Base-by-base conservation (phyloP, 2,329 filamentous ascomycete genomes). In the Tolypocladium paradoxum region DNA sequence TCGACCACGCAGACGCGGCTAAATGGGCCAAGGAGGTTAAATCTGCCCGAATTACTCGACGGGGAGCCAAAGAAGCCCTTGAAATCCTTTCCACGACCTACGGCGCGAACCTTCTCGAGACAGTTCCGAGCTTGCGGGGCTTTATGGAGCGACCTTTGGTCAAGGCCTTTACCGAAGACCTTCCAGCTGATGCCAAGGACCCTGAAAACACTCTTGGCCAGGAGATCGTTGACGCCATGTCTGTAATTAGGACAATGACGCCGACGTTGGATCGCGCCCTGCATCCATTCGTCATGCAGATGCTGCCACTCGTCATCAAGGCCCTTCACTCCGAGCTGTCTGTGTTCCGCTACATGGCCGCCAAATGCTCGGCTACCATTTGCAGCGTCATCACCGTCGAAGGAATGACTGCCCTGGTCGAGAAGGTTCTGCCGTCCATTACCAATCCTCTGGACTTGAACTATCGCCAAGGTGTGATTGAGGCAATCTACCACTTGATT, bases 301-400 rank as follows among this genome's bases (percentile, higher is more conserved):
- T 96, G 61, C 81, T 96, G 68, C 90, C 92, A 8, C 76, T 92
- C 37, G 83, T 99, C 51, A 88, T 90, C 60, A 92, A 87, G 68
- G 92, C 90, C 4, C 76, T 99, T 45, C 89, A 92, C 61, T 95
- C 89, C 22, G 83, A 86, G 61, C 77, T 97, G 16, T 95, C 93
- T 2, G 90, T 99, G 2, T 89, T 99, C 66, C 83, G 93, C 38
- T 99, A 99, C 70, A 93, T 92, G 71, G 93, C 93, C 27, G 93
- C 93, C 0, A 99, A 99, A 68, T 97, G 93, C 66, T 83, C 99
- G 67, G 95, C 93, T 9, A 99, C 93, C 1, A 87, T 97, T 46
- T 99, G 95, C 76, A 99, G 92, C 66, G 87, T 97, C 59, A 95
- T 99, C 61, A 89, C 90, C 0, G 87, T 97, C 6, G 85, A 95